phyloP scores from a whole-genome alignment of 345 rosid species.

The Ricinus communis region DNA sequence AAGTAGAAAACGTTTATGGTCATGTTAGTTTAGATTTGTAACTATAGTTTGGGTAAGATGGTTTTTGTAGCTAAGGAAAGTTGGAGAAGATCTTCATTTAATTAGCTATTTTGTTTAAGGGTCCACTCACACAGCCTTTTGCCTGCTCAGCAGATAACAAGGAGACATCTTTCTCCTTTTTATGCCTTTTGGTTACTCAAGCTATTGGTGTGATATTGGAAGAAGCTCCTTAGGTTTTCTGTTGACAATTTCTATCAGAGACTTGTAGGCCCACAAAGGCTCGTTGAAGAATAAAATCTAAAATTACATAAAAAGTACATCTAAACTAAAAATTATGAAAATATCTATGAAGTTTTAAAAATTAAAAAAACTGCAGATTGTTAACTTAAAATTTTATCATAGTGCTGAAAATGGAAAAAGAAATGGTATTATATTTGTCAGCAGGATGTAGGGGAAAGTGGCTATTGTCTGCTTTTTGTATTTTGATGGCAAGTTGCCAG shows the following conservation, averaged over 20 bases:
- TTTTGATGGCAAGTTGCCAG: neutral
- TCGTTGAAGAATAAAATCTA: neutral
- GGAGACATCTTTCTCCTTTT: neutral
- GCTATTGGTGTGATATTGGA: neutral
- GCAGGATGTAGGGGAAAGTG: neutral
- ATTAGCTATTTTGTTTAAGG: neutral
- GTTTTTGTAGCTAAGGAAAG: neutral
- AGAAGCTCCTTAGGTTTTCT: neutral
- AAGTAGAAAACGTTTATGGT: neutral
- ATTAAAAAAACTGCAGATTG: neutral
- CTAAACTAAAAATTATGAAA: neutral
- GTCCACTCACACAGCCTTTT: neutral
- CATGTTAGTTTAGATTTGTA: neutral
- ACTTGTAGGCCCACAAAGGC: neutral
- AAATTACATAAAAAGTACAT: no score
- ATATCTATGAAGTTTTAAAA: neutral
- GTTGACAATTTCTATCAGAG: neutral
- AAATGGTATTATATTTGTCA: neutral
- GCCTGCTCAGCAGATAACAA: neutral
- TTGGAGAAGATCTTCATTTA: neutral
- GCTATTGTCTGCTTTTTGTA: neutral
- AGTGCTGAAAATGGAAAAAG: neutral
- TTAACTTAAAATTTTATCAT: neutral
- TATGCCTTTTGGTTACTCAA: neutral
- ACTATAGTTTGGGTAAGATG: neutral